Percentiles rank a stretch among this genome's conserved stretches.
Evolutionary conservation across 345 rosid genomes (phyloP).

Genomic region (Draba incana): DNA sequence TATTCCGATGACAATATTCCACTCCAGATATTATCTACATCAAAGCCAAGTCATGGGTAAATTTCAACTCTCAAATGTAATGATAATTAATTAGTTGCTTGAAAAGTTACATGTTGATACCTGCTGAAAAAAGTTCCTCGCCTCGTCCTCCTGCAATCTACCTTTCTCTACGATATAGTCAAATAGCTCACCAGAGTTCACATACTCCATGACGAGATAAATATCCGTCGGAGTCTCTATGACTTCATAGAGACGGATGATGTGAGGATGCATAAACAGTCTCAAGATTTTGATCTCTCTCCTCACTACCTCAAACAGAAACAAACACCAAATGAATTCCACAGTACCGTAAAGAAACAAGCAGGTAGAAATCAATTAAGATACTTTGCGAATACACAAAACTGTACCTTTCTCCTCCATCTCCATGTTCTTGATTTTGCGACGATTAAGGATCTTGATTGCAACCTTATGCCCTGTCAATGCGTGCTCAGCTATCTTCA

Average conservation of each 20-base stretch:
- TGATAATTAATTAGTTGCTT: background rate
- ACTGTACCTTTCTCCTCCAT: slow-evolving; percentile 90
- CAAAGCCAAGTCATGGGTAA: slow-evolving; percentile 25
- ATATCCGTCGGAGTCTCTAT: slow-evolving; percentile 85
- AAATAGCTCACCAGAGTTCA: slow-evolving; percentile 91
- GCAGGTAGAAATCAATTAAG: background rate
- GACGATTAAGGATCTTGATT: slow-evolving; percentile 89
- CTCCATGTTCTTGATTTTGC: slow-evolving; percentile 71
- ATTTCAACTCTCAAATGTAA: background rate
- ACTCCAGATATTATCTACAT: slow-evolving; percentile 91
- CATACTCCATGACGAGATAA: slow-evolving; percentile 90
- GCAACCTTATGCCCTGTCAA: slow-evolving; percentile 93
- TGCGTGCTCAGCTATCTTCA: slow-evolving; percentile 86
- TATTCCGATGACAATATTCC: slow-evolving; percentile 88
- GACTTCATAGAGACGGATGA: slow-evolving; percentile 87
- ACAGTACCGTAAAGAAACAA: no score
- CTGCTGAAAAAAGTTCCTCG: slow-evolving; percentile 94
- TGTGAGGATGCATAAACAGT: slow-evolving; percentile 95
- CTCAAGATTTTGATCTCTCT: slow-evolving; percentile 93
- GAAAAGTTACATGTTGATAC: slow-evolving; percentile 42
- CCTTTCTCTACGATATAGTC: slow-evolving; percentile 94
- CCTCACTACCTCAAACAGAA: slow-evolving; percentile 59
- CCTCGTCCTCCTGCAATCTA: slow-evolving; percentile 92
- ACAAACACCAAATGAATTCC: background rate
- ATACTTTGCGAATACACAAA: background rate